Evolutionary conservation across 352 stramenopile species (phyloP), one percentile per base, ranked within the genome.

Genomic region (Pythium dissimile): DNA sequence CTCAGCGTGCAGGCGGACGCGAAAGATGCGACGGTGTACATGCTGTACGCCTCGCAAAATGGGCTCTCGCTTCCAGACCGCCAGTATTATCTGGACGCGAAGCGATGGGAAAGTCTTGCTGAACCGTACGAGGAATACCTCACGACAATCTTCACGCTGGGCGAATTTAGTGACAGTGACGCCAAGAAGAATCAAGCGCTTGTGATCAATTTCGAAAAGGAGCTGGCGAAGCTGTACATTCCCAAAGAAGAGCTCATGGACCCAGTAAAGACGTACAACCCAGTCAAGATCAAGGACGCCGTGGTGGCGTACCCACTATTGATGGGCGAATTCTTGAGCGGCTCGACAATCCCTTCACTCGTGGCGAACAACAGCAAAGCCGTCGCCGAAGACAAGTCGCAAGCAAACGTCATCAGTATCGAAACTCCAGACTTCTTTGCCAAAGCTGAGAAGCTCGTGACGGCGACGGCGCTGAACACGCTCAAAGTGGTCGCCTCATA

Each of bases 11-110:
- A 73, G 35, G 75, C 89, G 0, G 90, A 98, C 68, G 85, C 92
- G 0, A 86, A 86, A 47, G 83, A 97, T 46, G 84, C 79, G 9
- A 86, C 88, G 13, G 77, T 77, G 38, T 92, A 93, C 46, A 76
- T 89, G 18, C 59, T 90, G 18, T 91, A 97, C 57, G 67, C 94
- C 5, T 84, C 71, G 15, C 91, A 98, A 59, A 75, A 41, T 2
- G 82, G 92, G 1, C 72, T 98, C n/a, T 83, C 79, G 31, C 66
- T 98, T 11, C 92, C 92, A 0, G 88, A 97, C 62, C 78, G 73
- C 3, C 70, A 96, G 63, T 98, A 98, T 57, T 98, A 98, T 64
- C 76, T 97, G 44, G 87, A 98, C 57, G 61, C 77, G 2, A 73
- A 69, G 18, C 75, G 95, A 45, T 97, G 96, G 55, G 62, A 84